Evolutionary conservation across 306 rosid genomes (phyloP).

Genomic region (Sesbania bispinosa): DNA sequence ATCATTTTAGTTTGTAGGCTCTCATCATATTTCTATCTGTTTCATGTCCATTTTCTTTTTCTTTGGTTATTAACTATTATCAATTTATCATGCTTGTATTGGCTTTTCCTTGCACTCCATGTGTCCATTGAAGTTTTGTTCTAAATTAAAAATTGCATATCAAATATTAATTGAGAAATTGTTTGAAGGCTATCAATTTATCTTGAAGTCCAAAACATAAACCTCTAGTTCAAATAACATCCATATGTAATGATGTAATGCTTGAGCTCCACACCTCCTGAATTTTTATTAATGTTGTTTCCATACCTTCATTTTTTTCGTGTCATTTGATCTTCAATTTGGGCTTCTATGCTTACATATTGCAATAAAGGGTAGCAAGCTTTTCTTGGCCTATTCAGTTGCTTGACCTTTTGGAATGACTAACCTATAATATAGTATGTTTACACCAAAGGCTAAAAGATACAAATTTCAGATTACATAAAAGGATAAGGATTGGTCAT

Average conservation of each 20-base stretch:
- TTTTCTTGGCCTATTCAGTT: too few species aligned
- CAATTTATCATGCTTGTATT: neutral
- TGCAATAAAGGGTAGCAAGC: neutral
- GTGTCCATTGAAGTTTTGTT: neutral
- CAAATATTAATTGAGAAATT: neutral
- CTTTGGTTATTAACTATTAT: neutral
- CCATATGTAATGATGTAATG: constrained; percentile 3
- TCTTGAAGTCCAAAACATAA: neutral
- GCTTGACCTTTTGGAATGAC: neutral
- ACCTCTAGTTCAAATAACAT: neutral
- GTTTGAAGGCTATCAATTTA: neutral
- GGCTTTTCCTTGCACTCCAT: neutral
- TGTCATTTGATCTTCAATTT: constrained; percentile 17
- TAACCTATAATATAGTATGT: neutral
- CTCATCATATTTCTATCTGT: neutral
- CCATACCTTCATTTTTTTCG: neutral
- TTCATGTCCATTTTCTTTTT: neutral
- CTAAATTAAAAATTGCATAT: neutral
- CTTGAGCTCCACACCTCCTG: neutral
- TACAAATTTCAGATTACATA: neutral
- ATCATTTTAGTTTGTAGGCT: neutral
- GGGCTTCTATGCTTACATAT: neutral
- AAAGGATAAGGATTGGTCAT: neutral
- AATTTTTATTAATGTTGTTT: neutral
- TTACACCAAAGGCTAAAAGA: neutral